phyloP scores from a whole-genome alignment of 139 green algal species.

The Coelastrella sp. region DNA sequence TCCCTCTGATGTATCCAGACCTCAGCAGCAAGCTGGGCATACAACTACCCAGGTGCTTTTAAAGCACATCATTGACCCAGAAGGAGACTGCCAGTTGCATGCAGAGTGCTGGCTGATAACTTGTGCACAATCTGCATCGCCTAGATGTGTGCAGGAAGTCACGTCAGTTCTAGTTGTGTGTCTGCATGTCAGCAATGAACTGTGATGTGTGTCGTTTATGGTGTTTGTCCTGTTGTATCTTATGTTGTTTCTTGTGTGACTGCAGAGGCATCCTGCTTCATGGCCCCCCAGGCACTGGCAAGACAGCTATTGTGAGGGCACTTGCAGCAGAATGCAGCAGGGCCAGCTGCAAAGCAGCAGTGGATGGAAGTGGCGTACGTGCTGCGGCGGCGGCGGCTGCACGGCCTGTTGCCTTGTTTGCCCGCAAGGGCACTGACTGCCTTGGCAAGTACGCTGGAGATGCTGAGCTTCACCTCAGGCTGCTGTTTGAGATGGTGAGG shows the following conservation, averaged over 20 bases:
- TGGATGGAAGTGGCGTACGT: no score
- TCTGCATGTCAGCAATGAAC: no score
- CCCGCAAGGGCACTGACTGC: slow-evolving; percentile 88
- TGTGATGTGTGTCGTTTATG: no score
- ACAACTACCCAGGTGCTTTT: slow-evolving; percentile 74
- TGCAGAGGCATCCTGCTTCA: slow-evolving; percentile 81
- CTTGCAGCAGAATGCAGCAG: slow-evolving; percentile 68
- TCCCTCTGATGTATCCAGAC: slow-evolving; percentile 88
- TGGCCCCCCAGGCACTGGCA: slow-evolving; percentile 76
- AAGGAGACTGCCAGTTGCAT: no score
- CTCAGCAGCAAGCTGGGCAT: slow-evolving; percentile 75
- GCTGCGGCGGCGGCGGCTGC: not conserved
- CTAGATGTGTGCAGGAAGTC: no score
- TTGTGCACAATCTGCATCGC: no score
- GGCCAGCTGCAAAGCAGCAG: slow-evolving; percentile 28
- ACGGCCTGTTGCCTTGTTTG: slow-evolving; percentile 83
- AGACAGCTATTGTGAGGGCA: slow-evolving; percentile 76
- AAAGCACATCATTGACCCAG: no score
- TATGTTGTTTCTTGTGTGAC: not conserved
- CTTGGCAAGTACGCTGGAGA: slow-evolving; percentile 93
- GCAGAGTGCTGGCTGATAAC: no score
- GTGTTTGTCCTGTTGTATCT: no score
- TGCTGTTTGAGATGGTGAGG: slow-evolving; percentile 85
- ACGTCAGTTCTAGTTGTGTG: no score
- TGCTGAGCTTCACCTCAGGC: slow-evolving; percentile 86